phyloP scores from a whole-genome alignment of 805 yeast genomes.

The Candida sphagnicola region DNA sequence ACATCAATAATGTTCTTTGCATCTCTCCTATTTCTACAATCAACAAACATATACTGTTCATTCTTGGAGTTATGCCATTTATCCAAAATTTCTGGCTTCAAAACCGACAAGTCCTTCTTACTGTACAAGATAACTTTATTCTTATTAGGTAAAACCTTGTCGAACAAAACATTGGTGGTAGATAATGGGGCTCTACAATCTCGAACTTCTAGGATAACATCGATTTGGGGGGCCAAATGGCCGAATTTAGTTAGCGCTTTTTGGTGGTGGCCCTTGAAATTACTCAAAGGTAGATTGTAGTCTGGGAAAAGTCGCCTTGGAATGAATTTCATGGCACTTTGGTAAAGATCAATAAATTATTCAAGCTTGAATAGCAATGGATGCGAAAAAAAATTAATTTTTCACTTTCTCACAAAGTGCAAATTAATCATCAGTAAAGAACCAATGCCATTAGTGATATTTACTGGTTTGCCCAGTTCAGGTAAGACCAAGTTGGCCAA shows the following conservation, averaged over 20 bases:
- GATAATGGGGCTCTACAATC: slow-evolving; percentile 89
- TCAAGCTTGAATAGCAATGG: no score
- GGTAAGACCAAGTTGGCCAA: slow-evolving; percentile 80
- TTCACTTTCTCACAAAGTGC: no score
- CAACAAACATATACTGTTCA: slow-evolving; percentile 46
- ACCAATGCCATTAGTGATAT: slow-evolving; percentile 86
- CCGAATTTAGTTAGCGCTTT: slow-evolving; percentile 68
- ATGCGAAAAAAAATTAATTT: no score
- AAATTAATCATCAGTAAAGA: no score
- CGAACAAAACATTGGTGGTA: slow-evolving; percentile 77
- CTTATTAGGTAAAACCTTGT: slow-evolving; percentile 54
- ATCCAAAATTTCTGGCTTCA: slow-evolving; percentile 31
- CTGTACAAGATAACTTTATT: slow-evolving; percentile 68
- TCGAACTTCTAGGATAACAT: slow-evolving; percentile 77
- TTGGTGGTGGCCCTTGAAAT: slow-evolving; percentile 88
- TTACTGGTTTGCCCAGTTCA: slow-evolving; percentile 82
- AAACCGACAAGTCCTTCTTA: slow-evolving; percentile 60
- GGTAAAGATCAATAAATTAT: no score
- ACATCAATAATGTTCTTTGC: slow-evolving; percentile 47
- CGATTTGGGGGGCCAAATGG: slow-evolving; percentile 72
- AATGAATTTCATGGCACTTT: slow-evolving; percentile 48
- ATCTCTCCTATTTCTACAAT: slow-evolving; percentile 51
- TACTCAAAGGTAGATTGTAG: slow-evolving; percentile 64
- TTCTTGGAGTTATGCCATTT: slow-evolving; percentile 28
- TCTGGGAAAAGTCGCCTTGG: slow-evolving; percentile 76